Evolutionary conservation across 345 rosid species (phyloP).

Genomic region (Orychophragmus violaceus): DNA sequence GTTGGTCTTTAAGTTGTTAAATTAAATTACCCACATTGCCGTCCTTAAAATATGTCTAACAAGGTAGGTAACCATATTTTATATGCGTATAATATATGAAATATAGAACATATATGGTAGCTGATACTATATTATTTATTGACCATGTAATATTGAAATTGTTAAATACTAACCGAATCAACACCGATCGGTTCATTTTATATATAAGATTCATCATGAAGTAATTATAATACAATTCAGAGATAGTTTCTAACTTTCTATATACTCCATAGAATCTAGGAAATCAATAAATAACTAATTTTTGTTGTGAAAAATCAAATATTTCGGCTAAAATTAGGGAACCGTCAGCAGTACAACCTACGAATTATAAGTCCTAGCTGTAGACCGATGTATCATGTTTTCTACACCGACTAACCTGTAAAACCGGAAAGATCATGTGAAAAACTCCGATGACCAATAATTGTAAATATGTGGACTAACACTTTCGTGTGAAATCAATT

Average conservation of each 20-base stretch:
- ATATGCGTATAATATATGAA: constrained; percentile 14
- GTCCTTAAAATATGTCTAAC: constrained; percentile 17
- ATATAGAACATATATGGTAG: neutral
- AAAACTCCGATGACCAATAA: no score
- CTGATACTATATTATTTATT: constrained; percentile 7
- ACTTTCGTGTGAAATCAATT: no score
- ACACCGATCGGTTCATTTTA: neutral
- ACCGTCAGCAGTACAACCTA: no score
- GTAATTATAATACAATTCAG: constrained; percentile 5
- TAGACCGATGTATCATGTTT: no score
- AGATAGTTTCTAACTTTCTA: constrained; percentile 8
- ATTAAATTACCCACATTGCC: constrained; percentile 1
- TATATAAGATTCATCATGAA: constrained; percentile 2
- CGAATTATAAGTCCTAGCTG: no score
- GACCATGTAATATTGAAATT: constrained; percentile 15
- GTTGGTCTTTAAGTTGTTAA: constrained; percentile 16
- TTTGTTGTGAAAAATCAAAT: no score
- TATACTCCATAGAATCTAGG: constrained; percentile 6
- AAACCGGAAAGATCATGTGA: no score
- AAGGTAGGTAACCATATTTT: constrained; percentile 25
- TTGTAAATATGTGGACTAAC: no score
- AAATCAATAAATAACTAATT: neutral
- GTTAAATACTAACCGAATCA: constrained; percentile 30
- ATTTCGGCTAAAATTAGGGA: no score
- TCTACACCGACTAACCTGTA: no score